A percentile compares a stretch with the other conserved stretches of the same genome.
phyloP scores from a whole-genome alignment of 2,329 filamentous ascomycete genomes.

The Epichloe aotearoae region DNA sequence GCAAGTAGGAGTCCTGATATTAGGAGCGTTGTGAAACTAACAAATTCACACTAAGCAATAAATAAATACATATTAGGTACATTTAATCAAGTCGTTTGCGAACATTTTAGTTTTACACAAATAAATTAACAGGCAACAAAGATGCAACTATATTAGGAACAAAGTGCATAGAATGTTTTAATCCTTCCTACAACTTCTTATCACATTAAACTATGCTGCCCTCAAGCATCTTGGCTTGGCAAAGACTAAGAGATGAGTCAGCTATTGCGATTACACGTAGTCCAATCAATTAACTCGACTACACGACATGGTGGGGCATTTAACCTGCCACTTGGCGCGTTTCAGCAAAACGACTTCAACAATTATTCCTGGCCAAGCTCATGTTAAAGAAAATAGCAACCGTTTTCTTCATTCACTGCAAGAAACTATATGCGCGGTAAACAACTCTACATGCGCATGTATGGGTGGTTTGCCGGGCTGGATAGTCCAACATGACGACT shows the following conservation, averaged over 20 bases:
- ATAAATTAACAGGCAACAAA: no score
- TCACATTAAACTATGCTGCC: no score
- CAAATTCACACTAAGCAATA: no score
- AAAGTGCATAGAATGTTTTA: no score
- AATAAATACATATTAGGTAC: no score
- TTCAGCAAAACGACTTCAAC: background rate
- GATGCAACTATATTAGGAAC: no score
- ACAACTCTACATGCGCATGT: constrained; percentile 11
- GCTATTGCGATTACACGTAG: background rate
- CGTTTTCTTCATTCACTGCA: background rate
- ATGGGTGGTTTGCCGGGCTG: constrained; percentile 12
- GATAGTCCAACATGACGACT: constrained; percentile 59
- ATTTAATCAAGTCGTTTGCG: no score
- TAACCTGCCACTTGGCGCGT: constrained; percentile 1
- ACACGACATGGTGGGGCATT: background rate
- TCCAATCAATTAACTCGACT: background rate
- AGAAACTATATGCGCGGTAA: constrained; percentile 15
- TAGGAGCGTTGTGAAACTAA: no score
- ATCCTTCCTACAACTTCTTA: no score
- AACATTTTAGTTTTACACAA: no score
- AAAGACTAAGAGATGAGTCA: background rate
- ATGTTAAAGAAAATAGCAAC: background rate
- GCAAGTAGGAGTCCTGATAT: no score
- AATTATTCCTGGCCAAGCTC: background rate
- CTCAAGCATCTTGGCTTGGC: no score